Evolutionary conservation across 306 rosid species (phyloP), one percentile per base, ranked within the genome.

Genomic region (Cicer yamashitae): DNA sequence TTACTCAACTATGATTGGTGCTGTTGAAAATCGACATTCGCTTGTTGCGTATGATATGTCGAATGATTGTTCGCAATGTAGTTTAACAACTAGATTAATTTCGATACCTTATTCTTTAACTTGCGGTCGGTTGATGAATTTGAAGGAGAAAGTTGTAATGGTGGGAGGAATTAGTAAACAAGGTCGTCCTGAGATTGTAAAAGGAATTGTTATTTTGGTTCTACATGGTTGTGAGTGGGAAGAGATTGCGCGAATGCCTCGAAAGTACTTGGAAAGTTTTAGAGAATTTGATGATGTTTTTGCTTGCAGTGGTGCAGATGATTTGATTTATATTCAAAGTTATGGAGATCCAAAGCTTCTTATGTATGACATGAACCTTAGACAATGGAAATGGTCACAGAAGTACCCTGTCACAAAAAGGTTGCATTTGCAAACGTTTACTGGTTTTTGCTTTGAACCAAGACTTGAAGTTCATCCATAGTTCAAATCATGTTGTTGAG

Each of bases 131-230:
- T 72, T 93, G 82, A 93, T 93, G 97, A 89, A 91, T 85, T 73
- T 88, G 77, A 88, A 87, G 87, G 97, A 87, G 82, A 86, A 83
- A 79, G 88, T 93, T 85, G 96, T 89, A 25, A 91, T 93, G 97
- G 98, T 93, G 57, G 98, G 98, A 46, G 98, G 98, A 71, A 89
- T 93, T n/a, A 97, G 98, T 14, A 91, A 87, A 82, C 89, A 15
- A 0, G 96, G 87, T 58, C 83, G 96, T 65, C 88, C 92, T 18
- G 98, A 86, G 83, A 91, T 93, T 58, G 91, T 93, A 44, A 93
- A 91, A 78, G 98, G 97, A 78, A 88, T 93, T 68, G 97, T 97
- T 39, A 89, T 93, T 79, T 93, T 97, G 98, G 66, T 84, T 82
- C 84, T 93, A 7, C 84, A 82, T 20, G 96, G 86, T 65, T 87